Conservation (phyloP, 2,329 filamentous ascomycete genomes). For the Penicillium sclerotigenum region DNA sequence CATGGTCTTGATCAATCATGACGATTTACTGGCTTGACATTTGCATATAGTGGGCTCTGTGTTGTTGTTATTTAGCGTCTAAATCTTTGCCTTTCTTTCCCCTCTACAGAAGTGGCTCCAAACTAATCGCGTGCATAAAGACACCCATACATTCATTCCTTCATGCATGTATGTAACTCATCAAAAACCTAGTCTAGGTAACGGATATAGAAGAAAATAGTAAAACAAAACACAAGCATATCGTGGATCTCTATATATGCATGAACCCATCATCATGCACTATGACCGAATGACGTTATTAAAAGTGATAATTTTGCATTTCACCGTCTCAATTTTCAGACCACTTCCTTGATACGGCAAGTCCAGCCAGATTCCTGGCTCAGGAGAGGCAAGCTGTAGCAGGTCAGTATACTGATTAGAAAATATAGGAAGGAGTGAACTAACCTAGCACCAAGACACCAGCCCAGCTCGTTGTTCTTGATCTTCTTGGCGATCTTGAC, state of each 20-base stretch:
- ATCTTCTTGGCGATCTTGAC: constrained; percentile 99
- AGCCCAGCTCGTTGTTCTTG: constrained; percentile 91
- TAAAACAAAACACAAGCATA: constrained; percentile 21
- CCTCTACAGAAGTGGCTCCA: background rate
- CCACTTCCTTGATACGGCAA: constrained; percentile 77
- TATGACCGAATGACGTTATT: constrained; percentile 23
- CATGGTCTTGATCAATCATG: background rate
- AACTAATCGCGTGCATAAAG: background rate
- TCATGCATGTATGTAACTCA: constrained; percentile 15
- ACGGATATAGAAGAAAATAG: constrained; percentile 11
- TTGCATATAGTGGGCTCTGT: background rate
- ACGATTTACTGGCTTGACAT: background rate
- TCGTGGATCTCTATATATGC: constrained; percentile 29
- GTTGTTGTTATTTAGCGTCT: background rate
- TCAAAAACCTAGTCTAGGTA: constrained; percentile 17
- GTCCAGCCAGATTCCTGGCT: constrained; percentile 81
- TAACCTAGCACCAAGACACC: constrained; percentile 95
- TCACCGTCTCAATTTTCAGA: constrained; percentile 42
- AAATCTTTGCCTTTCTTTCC: background rate
- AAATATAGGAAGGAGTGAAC: constrained; percentile 27
- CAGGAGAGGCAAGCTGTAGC: constrained; percentile 72
- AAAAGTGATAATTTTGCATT: constrained; percentile 18
- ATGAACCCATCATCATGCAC: constrained; percentile 27
- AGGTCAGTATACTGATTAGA: constrained; percentile 22
- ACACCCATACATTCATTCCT: constrained; percentile 6